A percentile compares a stretch with the other conserved stretches of the same genome.
Evolutionary conservation across 1,284 basidiomycete species (phyloP).

Genomic region (Spongispora temasekensis): DNA sequence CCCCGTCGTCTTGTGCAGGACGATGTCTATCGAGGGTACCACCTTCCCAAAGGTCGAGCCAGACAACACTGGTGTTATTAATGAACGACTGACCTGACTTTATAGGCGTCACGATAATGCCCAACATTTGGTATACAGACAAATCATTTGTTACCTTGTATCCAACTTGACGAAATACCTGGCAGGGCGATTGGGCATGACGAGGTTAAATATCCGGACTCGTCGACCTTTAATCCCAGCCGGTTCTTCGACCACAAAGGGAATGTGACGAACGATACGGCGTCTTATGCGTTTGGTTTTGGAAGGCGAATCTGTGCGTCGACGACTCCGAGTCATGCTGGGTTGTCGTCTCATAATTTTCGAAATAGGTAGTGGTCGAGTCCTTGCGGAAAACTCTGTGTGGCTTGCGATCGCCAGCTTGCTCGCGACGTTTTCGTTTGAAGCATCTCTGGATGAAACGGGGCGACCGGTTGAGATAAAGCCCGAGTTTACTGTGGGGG

Average conservation of each 20-base stretch:
- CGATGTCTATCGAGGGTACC: conserved; percentile 12
- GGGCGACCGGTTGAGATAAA: conserved; percentile 1
- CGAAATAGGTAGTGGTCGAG: conserved; percentile 10
- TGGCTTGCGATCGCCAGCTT: conserved; percentile 8
- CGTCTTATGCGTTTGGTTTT: conserved; percentile 10
- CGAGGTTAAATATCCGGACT: conserved; percentile 11
- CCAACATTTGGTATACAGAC: conserved; percentile 10
- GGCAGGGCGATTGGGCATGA: conserved; percentile 18
- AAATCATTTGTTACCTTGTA: background rate
- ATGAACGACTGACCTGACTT: background rate
- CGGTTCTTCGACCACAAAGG: conserved; percentile 13
- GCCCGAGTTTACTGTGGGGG: background rate
- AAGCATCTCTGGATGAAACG: conserved; percentile 7
- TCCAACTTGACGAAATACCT: background rate
- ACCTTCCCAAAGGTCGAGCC: conserved; percentile 9
- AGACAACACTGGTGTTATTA: background rate
- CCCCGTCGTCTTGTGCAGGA: conserved; percentile 9
- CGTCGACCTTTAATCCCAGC: conserved; percentile 10
- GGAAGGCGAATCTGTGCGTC: conserved; percentile 9
- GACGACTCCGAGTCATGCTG: too few relatives aligned
- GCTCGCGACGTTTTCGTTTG: conserved; percentile 11
- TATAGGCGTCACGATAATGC: conserved; percentile 8
- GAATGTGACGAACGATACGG: conserved; percentile 12
- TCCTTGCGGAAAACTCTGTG: conserved; percentile 7
- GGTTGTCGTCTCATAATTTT: background rate